Base-by-base conservation (phyloP, 2,329 filamentous ascomycete species). In the Xylaria sp. region DNA sequence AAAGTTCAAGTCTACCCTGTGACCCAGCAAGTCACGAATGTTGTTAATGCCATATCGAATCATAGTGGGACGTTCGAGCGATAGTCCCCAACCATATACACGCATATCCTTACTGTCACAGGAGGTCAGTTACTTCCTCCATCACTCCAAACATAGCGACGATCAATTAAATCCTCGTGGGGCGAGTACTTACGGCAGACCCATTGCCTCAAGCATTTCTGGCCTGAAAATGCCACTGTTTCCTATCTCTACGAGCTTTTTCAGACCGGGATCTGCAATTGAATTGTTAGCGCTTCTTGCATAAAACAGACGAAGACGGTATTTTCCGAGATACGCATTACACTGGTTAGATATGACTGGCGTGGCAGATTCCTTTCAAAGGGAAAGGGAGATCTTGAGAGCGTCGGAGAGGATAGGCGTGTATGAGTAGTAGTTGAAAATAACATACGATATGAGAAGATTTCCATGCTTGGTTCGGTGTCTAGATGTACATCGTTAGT, bases 221-320 rank as follows among this genome's bases (percentile, higher is more conserved):
- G 96, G 94, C 75, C 96, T 88, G 89, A 99, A 99, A 94, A 99
- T 98, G 73, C 96, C 96, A 76, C 92, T 95, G 84, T 99, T 99
- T 70, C 96, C 96, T 79, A 99, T 98, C 84, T 99, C 95, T 31
- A 98, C 93, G 84, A 97, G 91, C 85, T 97, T 97, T 76, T 89
- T 89, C 59, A 98, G 84, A 3, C 94, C 95, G 2, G 61, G 15
- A 64, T 64, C 61, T 64, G 13, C 5, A n/a, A 44, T 58, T 9
- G 28, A 37, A 44, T 20, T 31, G 15, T 58, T 58, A 58, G 55
- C 37, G 3, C 34, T 37, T 58, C 8, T 58, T 12, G 20, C 4
- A 44, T 28, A 46, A 10, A 54, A 2, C n/a, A n/a, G 5, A n/a
- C 34, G 1, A 13, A 41, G 34, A 12, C 12, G 25, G n/a, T 5